A percentile compares a stretch with the other conserved stretches of the same genome.
These are phyloP conservation scores for Chaetomium fimeti DNA, from an alignment of 495 filamentous ascomycete genomes.

Conservation along the genomic window DNA sequence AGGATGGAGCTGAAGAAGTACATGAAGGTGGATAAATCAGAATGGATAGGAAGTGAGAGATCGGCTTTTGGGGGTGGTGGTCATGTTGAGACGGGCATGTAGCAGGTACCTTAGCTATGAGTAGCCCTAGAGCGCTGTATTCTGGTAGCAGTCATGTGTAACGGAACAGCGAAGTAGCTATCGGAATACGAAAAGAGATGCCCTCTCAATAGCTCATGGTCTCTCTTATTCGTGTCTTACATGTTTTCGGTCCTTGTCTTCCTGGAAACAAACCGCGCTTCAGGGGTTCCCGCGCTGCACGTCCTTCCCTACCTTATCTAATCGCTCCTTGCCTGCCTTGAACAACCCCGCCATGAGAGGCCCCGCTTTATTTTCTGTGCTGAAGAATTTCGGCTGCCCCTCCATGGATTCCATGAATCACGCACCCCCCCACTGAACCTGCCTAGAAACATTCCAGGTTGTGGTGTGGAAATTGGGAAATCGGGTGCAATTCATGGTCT, in stretches of 20 bases:
- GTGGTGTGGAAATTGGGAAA: not conserved
- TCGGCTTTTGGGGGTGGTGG: not conserved
- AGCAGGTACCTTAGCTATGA: not conserved
- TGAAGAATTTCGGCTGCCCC: slow-evolving; percentile 25
- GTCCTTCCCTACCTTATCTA: too few species aligned
- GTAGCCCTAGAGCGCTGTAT: slow-evolving; percentile 8
- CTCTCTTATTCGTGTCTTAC: too few species aligned
- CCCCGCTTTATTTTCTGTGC: slow-evolving; percentile 31
- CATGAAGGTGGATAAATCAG: not conserved
- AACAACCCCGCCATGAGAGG: slow-evolving; percentile 21
- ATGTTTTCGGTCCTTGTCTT: not conserved
- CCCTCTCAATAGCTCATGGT: too few species aligned
- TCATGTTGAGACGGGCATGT: slow-evolving; percentile 2
- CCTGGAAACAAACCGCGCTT: too few species aligned
- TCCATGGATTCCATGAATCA: slow-evolving; percentile 24
- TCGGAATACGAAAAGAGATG: too few species aligned
- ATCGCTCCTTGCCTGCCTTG: slow-evolving; percentile 13
- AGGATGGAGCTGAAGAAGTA: not conserved
- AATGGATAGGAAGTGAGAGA: not conserved
- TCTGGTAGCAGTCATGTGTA: not conserved
- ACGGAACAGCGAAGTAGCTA: not conserved
- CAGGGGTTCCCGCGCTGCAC: not conserved
- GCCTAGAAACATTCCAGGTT: not conserved
- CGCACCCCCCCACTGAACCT: not conserved
- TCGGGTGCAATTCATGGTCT: too few species aligned